Evolutionary conservation across 352 stramenopile species (phyloP).

Genomic region (Globisporangium iwayamae): DNA sequence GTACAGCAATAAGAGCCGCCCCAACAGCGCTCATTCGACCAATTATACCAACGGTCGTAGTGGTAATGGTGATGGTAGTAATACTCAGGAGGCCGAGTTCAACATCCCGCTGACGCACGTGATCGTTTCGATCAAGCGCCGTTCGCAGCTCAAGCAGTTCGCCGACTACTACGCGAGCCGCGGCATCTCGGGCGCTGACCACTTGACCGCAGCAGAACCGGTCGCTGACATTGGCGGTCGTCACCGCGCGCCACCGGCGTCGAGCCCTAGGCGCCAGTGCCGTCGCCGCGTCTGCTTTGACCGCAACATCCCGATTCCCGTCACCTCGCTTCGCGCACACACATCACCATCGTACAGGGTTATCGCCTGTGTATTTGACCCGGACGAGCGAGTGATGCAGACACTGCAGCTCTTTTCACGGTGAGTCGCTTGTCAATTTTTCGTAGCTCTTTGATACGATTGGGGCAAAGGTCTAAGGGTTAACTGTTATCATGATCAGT

Average conservation of each 20-base stretch:
- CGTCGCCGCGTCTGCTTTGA: constrained; percentile 4
- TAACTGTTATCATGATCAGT: background rate
- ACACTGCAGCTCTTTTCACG: constrained; percentile 12
- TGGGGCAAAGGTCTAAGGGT: background rate
- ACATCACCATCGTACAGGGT: constrained; percentile 18
- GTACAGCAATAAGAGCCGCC: constrained; percentile 22
- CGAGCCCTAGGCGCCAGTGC: background rate
- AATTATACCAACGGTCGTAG: background rate
- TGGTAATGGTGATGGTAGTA: background rate
- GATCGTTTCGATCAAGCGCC: constrained; percentile 68
- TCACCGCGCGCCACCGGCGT: background rate
- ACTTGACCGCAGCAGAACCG: constrained; percentile 25
- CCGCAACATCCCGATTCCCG: background rate
- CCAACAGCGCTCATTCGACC: background rate
- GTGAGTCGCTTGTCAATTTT: constrained; percentile 12
- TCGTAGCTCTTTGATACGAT: too few species aligned
- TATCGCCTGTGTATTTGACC: constrained; percentile 36
- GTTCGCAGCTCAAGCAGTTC: constrained; percentile 63
- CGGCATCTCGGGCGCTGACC: constrained; percentile 57
- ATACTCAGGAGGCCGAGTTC: constrained; percentile 19
- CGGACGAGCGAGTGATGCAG: constrained; percentile 19
- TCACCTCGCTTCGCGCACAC: constrained; percentile 20
- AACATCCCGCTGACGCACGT: constrained; percentile 65
- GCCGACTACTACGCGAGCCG: constrained; percentile 63
- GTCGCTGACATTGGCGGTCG: background rate